Evolutionary conservation across 176 grass and related monocot species (phyloP), one percentile per base, ranked within the genome.

Genomic region (Aegilops longissima): DNA sequence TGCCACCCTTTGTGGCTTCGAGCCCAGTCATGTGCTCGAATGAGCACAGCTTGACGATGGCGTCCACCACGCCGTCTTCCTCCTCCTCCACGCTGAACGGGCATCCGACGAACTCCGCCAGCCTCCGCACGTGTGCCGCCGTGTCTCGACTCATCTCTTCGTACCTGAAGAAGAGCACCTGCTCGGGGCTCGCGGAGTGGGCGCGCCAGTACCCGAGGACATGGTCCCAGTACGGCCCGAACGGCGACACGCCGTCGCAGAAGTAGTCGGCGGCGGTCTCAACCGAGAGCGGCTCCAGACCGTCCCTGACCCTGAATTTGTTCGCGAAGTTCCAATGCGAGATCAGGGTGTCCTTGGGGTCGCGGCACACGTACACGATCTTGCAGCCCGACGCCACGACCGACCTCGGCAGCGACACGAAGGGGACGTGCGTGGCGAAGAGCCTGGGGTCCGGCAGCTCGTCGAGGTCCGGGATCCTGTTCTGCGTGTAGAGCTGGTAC

Each of bases 161-260:
- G 66, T 88, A 88, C 74, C 11, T 88, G 21, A 88, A 52, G 52
- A 88, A 88, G 64, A 88, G 87, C 20, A 88, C 73, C 51, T 21
- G 27, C 4, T 79, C 75, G 2, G 81, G 87, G 4, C 0, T 39
- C 7, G 10, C 87, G 54, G 64, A 2, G 66, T 88, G 80, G 2
- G 65, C 65, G 3, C 30, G 27, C 87, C 75, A 88, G 74, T 88
- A 79, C 2, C 87, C 81, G 9, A 88, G 81, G 1, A 88, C 66
- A 44, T 84, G 87, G 14, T 72, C 75, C 81, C 74, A 88, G 66
- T 40, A 88, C 0, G 81, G 87, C 4, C 87, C 74, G 38, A 64
- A 83, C 73, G 52, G 13, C 3, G 21, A 30, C 20, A 63, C 0
- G 38, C 81, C 87, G 21, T 36, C 11, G 27, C 81, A 88, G 10